Conservation (phyloP, 1,284 basidiomycete species). For the Ganoderma sinense region DNA sequence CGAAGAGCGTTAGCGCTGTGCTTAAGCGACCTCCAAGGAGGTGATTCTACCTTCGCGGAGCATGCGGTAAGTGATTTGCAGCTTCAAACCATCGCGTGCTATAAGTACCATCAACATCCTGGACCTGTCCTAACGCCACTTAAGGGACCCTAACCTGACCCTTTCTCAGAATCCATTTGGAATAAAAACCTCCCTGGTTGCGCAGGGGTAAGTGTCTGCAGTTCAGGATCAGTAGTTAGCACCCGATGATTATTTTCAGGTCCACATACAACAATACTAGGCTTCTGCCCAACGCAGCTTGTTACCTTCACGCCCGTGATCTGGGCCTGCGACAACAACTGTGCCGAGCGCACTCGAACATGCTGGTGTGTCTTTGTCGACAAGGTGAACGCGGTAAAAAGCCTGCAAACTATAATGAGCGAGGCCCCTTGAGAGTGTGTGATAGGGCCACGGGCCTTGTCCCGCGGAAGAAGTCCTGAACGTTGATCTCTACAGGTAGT, state of each 20-base stretch:
- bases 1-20: neutral
- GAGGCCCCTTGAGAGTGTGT: neutral
- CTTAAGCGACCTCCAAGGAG: neutral
- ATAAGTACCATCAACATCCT: neutral
- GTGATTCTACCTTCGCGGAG: conserved; percentile 69
- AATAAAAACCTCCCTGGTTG: conserved; percentile 80
- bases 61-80: conserved; percentile 75
- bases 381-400: conserved; percentile 84
- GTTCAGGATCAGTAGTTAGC: conserved; percentile 9
- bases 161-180: conserved; percentile 64
- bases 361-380: conserved; percentile 77
- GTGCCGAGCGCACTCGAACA: conserved; percentile 69
- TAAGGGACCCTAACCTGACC: conserved; percentile 60
- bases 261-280: conserved; percentile 37
- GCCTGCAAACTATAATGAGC: conserved; percentile 46
- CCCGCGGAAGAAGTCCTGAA: conserved; percentile 87
- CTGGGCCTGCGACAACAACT: conserved; percentile 52
- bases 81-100: conserved; percentile 69
- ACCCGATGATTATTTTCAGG: neutral
- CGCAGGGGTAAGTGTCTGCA: conserved; percentile 73
- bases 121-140: neutral
- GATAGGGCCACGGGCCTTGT: conserved; percentile 37
- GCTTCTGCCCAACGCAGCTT: conserved; percentile 50
- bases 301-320: conserved; percentile 59
- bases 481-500: conserved; percentile 83